Percentiles rank a stretch among this genome's conserved stretches.
phyloP scores from a whole-genome alignment of 768 basidiomycete genomes.

The Dacryopinax primogenitus region DNA sequence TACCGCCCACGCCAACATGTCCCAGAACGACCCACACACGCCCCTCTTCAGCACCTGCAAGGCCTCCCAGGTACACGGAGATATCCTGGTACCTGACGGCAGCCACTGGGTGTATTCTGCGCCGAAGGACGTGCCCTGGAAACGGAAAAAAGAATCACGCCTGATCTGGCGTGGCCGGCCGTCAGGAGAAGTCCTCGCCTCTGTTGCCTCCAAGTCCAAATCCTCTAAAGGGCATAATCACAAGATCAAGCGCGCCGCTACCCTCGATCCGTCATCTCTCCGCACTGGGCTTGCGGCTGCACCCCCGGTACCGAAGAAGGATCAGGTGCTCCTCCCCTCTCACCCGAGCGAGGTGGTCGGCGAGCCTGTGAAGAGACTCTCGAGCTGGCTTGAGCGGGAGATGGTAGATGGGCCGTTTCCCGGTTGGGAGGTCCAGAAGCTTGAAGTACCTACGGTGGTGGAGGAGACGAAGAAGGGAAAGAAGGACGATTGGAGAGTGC shows the following conservation, averaged over 20 bases:
- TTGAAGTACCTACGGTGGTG: neutral
- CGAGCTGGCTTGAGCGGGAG: conserved; percentile 13
- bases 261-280: conserved; percentile 20
- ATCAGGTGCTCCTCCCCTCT: conserved; percentile 13
- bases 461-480: neutral
- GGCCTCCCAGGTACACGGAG: conserved; percentile 20
- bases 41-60: conserved; percentile 24
- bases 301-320: conserved; percentile 4
- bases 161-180: conserved; percentile 25
- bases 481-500: neutral
- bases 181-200: conserved; percentile 21
- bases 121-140: conserved; percentile 20
- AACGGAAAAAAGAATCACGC: conserved; percentile 18
- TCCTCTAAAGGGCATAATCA: conserved; percentile 17
- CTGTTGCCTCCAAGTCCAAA: conserved; percentile 14
- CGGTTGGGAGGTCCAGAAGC: neutral
- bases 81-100: conserved; percentile 24
- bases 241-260: conserved; percentile 10
- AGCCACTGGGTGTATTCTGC: conserved; percentile 22
- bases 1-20: conserved; percentile 19
- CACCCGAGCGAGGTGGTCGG: conserved; percentile 5
- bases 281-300: conserved; percentile 12
- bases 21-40: conserved; percentile 17
- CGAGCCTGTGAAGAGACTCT: neutral
- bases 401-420: conserved; percentile 22